phyloP scores from a whole-genome alignment of 1,139 yeast species.

The Suhomyces maxii region DNA sequence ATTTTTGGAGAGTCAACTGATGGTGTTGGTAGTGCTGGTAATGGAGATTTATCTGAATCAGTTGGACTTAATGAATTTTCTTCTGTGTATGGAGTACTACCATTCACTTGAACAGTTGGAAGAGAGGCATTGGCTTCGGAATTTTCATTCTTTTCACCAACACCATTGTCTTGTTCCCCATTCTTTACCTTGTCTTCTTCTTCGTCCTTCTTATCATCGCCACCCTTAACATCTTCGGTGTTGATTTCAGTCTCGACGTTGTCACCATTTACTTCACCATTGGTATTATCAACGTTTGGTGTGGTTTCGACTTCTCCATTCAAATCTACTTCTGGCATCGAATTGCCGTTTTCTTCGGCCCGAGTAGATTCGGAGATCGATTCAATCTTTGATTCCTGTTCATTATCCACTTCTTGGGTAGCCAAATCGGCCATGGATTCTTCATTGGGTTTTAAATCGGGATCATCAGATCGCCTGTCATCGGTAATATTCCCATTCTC shows the following conservation, averaged over 20 bases:
- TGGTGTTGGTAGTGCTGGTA: background rate
- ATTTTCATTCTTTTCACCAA: background rate
- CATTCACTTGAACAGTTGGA: background rate
- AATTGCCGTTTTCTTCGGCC: background rate
- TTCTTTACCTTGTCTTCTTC: background rate
- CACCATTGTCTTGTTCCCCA: background rate
- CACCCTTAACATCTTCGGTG: background rate
- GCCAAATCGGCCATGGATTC: background rate
- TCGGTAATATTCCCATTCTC: conserved; percentile 1
- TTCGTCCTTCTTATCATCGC: background rate
- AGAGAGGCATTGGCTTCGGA: background rate
- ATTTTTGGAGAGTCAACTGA: conserved; percentile 2
- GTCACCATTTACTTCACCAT: background rate
- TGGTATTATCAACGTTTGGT: background rate
- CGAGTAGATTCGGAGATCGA: background rate
- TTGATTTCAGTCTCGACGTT: background rate
- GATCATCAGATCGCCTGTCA: background rate
- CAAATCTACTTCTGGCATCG: background rate
- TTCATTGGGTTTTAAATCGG: background rate
- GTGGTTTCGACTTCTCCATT: background rate
- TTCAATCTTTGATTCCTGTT: background rate
- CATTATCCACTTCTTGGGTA: background rate
- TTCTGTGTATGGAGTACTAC: background rate
- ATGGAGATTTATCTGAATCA: background rate
- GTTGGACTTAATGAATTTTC: background rate